Conservation (phyloP, 148 eudicot genomes). For the Rhododendron ferrugineum region DNA sequence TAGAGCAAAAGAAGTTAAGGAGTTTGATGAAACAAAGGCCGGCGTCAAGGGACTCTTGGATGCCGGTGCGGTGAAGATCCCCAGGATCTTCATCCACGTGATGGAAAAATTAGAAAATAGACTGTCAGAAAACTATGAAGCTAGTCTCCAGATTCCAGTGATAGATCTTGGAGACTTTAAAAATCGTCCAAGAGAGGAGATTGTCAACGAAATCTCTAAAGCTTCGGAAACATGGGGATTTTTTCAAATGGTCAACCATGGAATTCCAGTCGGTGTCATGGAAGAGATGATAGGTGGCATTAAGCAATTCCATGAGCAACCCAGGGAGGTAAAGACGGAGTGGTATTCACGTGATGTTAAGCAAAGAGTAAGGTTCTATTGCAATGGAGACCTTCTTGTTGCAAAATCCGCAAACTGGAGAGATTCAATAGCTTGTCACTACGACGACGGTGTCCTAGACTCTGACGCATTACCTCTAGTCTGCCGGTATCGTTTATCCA, state of each 20-base stretch:
- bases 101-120: conserved; percentile 19
- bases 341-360: conserved; percentile 34
- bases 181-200: conserved; percentile 4
- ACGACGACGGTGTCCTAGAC: conserved; percentile 34
- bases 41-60: conserved; percentile 69
- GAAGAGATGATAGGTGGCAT: conserved; percentile 22
- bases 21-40: conserved; percentile 49
- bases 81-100: conserved; percentile 47
- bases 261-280: conserved; percentile 23
- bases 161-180: conserved; percentile 37
- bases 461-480: conserved; percentile 38
- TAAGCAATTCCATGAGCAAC: conserved; percentile 46
- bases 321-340: conserved; percentile 40
- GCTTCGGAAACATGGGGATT: conserved; percentile 41
- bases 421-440: conserved; percentile 43
- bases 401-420: conserved; percentile 47
- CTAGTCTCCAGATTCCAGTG: conserved; percentile 33
- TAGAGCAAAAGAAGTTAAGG: conserved; percentile 40
- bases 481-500: conserved; percentile 31
- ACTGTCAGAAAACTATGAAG: background rate
- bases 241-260: conserved; percentile 44
- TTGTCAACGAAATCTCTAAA: conserved; percentile 18
- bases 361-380: conserved; percentile 34
- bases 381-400: conserved; percentile 26
- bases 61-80: conserved; percentile 39